Evolutionary conservation across 2,329 filamentous ascomycete genomes (phyloP), one percentile per base, ranked within the genome.

Genomic region (Scedosporium dehoogii): DNA sequence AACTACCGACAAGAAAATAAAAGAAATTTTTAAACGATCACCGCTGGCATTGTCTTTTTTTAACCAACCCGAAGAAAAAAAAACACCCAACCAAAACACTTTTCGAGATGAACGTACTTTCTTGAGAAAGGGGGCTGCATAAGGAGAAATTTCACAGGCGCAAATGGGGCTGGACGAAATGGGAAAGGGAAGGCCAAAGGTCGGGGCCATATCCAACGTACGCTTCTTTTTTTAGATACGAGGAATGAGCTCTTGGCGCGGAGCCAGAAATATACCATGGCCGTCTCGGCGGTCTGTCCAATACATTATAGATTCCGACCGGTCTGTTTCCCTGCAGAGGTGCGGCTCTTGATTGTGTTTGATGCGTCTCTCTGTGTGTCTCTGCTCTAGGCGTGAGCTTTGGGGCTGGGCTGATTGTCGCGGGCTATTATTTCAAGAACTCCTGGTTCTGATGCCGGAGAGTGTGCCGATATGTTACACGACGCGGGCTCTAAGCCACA

Each of bases 261-360:
- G 55, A 33, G 48, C 48, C 59, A 51, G 59, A 51, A 61, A 61
- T 60, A 61, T 42, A 61, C 59, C 59, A 61, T 61, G 59, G 38
- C 46, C 38, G 25, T 61, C 48, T 55, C 48, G 59, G 33, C 59
- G 59, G 48, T 61, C 23, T 60, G 21, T 60, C 44, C 59, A 60
- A 60, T 53, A 27, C 59, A 53, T 51, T 29, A 25, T n/a, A 41
- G 27, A 18, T 58, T 58, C 25, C 44, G 25, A 42, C 23, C 58
- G 38, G 21, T 59, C 41, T 38, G 25, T 12, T 42, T n/a, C 14
- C 18, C 4, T 16, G 21, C 42, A 9, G 38, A 42, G n/a, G 25
- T 41, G 44, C 41, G 6, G 53, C 16, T 23, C 21, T 48, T n/a
- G 44, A 21, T 46, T n/a, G 44, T 48, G 44, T 48, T n/a, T 48